These are phyloP conservation scores for Hirschioporus abietinus DNA, from an alignment of 768 basidiomycete genomes.

Conservation along the genomic window DNA sequence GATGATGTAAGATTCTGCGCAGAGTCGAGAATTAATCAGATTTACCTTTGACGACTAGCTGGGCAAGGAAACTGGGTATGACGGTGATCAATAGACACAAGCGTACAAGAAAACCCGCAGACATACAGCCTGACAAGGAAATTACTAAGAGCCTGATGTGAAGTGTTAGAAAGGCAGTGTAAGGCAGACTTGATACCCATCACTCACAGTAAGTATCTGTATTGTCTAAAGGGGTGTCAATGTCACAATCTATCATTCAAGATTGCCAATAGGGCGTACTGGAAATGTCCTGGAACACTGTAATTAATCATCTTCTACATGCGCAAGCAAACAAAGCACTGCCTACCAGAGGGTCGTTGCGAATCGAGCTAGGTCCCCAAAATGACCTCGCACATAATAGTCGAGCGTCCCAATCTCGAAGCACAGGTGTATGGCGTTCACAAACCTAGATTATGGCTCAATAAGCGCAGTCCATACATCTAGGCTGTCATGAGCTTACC, in stretches of 20 bases:
- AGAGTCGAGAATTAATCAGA: not conserved
- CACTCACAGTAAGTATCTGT: not conserved
- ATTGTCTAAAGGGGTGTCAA: not conserved
- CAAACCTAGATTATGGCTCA: not conserved
- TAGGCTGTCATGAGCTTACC: not conserved
- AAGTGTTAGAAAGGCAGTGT: not conserved
- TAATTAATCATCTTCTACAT: not conserved
- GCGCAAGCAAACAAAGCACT: not conserved
- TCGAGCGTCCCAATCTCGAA: not conserved
- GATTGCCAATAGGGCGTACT: not conserved
- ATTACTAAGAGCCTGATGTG: not conserved
- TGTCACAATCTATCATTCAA: not conserved
- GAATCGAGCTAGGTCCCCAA: not conserved
- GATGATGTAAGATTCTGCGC: not conserved
- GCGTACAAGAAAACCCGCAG: not conserved
- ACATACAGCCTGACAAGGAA: not conserved
- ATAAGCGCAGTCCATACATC: not conserved
- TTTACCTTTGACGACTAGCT: not conserved
- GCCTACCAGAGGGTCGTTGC: not conserved
- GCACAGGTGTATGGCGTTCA: not conserved
- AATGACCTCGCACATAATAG: not conserved
- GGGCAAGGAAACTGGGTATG: not conserved
- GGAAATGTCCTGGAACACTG: not conserved
- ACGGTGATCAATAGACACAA: not conserved
- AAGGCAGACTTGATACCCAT: not conserved